These are phyloP conservation scores for Penicillium odoratum DNA, from an alignment of 495 filamentous ascomycete species.

Conservation along the genomic window DNA sequence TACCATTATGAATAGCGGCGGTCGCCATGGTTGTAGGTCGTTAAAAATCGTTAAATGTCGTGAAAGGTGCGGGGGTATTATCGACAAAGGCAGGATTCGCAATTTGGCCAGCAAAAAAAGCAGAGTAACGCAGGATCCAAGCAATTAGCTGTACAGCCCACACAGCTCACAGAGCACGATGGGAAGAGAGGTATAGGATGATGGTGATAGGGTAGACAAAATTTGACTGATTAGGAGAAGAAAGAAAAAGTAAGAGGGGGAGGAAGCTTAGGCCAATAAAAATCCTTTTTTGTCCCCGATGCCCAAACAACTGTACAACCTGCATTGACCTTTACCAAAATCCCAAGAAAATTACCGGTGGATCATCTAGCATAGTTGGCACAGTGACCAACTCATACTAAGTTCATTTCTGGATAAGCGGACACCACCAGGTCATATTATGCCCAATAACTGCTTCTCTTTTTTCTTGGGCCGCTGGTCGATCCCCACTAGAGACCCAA, in stretches of 20 bases:
- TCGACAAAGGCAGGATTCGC: slow-evolving; percentile 18
- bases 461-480: slow-evolving; percentile 6
- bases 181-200: neutral
- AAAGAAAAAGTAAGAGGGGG: slow-evolving; percentile 8
- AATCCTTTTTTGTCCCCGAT: slow-evolving; percentile 5
- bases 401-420: slow-evolving; percentile 9
- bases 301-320: slow-evolving; percentile 23
- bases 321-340: slow-evolving; percentile 4
- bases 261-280: slow-evolving; percentile 13
- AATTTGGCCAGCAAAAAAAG: slow-evolving; percentile 29
- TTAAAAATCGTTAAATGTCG: slow-evolving; percentile 24
- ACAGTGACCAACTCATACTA: slow-evolving; percentile 30
- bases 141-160: slow-evolving; percentile 19
- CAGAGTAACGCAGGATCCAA: slow-evolving; percentile 23
- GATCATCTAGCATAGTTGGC: slow-evolving; percentile 18
- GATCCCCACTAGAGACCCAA: slow-evolving; percentile 20
- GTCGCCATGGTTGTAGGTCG: slow-evolving; percentile 23
- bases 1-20: slow-evolving; percentile 27
- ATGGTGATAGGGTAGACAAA: slow-evolving; percentile 5
- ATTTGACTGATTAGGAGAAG: slow-evolving; percentile 4
- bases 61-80: slow-evolving; percentile 19
- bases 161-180: slow-evolving; percentile 22
- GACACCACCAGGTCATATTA: slow-evolving; percentile 1
- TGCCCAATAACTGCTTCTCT: slow-evolving; percentile 12
- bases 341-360: slow-evolving; percentile 11